A percentile compares a stretch with the other conserved stretches of the same genome.
Evolutionary conservation across 1,284 basidiomycete genomes (phyloP).

Genomic region (Meira nashicola): DNA sequence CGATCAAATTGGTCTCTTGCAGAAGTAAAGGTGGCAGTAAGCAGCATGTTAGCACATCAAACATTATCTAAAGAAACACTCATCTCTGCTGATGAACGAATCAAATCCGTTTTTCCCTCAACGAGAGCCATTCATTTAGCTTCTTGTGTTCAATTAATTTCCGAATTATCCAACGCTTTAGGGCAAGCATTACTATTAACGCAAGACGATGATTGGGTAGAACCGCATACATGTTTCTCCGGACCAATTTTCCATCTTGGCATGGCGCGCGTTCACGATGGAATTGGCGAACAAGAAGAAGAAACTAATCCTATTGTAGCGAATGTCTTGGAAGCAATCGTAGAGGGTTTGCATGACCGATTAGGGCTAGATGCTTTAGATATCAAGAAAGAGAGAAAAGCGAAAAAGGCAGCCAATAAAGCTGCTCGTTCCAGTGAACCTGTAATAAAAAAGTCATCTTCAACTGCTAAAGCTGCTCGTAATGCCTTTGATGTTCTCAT

Average conservation of each 20-base stretch:
- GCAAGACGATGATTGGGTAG: not conserved
- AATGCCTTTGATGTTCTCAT: not conserved
- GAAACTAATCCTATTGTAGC: not conserved
- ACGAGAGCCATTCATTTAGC: slow-evolving; percentile 13
- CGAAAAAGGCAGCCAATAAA: slow-evolving; percentile 5
- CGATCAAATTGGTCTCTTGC: slow-evolving; percentile 9
- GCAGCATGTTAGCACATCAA: not conserved
- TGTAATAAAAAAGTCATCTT: not conserved
- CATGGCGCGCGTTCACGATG: not conserved
- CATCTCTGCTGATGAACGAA: not conserved
- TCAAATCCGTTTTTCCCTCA: slow-evolving; percentile 5
- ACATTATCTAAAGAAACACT: not conserved
- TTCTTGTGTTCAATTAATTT: slow-evolving; percentile 11
- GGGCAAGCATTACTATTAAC: slow-evolving; percentile 7
- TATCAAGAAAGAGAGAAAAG: not conserved
- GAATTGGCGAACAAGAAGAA: not conserved
- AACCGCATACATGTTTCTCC: slow-evolving; percentile 10
- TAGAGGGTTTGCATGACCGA: not conserved
- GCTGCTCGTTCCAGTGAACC: too few relatives aligned
- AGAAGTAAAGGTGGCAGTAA: slow-evolving; percentile 8
- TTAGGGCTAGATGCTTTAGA: slow-evolving; percentile 4
- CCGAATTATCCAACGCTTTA: slow-evolving; percentile 9
- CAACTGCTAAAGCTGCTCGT: not conserved
- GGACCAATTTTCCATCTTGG: slow-evolving; percentile 15
- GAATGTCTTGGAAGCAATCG: not conserved